Evolutionary conservation across 805 yeast species (phyloP), one percentile per base, ranked within the genome.

Genomic region (Ogataea salicorniae): DNA sequence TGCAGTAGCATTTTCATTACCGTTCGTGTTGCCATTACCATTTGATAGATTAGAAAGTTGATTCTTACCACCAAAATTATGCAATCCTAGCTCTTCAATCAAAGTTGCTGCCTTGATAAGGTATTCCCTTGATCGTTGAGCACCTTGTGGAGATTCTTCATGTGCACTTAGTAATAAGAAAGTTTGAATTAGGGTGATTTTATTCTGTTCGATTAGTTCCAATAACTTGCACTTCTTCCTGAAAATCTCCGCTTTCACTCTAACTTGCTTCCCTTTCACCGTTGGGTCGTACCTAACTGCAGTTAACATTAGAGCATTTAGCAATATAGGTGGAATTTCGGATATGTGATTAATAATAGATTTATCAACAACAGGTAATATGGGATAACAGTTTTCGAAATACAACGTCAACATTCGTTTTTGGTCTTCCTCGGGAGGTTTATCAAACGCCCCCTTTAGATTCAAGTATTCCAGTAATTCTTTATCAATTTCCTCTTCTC

Each of bases 111-210:
- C 68, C 37, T 54, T 58, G 6, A 58, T 42, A n/a, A 61, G 40
- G 26, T 57, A 58, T 34, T 54, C 58, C 35, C 63, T 51, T 4
- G 67, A 53, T 4, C 49, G 36, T 17, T 55, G 55, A 1, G 68
- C 51, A 1, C 69, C 69, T 31, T 59, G 50, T 4, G 63, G 58
- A 2, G 64, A 58, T 40, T 64, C 69, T 45, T 64, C 69, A 34
- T 64, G 64, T 11, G 56, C 49, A 45, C 63, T 58, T 35, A 63
- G 42, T 33, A 64, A 46, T 11, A 62, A 39, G 37, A 48, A 62
- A 1, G 64, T 37, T 47, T 64, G 68, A 31, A 63, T 59, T 37
- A 64, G 48, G 1, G 62, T 50, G n/a, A 64, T 51, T 34, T 64
- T 64, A 40, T 62, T 59, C 2, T 48, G 49, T 36, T 63, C 68